phyloP scores from a whole-genome alignment of 2,329 filamentous ascomycete genomes.

The Tolypocladium inflatum region DNA sequence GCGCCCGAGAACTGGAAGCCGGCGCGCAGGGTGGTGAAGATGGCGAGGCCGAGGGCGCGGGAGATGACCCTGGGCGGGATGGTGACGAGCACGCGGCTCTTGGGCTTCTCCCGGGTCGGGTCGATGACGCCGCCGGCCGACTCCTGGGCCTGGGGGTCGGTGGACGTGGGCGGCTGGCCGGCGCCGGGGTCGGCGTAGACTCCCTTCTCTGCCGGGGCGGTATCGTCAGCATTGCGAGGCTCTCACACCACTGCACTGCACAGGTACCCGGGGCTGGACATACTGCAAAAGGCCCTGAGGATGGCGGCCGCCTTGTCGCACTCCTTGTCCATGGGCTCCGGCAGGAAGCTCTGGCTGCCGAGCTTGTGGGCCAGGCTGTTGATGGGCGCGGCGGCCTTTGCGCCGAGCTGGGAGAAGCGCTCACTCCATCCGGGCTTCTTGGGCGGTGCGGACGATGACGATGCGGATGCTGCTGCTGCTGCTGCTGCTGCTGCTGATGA shows the following conservation, averaged over 20 bases:
- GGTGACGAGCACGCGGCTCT: conserved; percentile 40
- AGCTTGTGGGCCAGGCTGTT: conserved; percentile 76
- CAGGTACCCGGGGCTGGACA: conserved; percentile 18
- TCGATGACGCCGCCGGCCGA: conserved; percentile 18
- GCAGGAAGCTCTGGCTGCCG: conserved; percentile 78
- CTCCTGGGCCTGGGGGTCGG: conserved; percentile 18
- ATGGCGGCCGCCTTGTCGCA: conserved; percentile 86
- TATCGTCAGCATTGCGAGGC: background rate
- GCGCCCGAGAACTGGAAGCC: conserved; percentile 58
- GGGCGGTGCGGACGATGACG: background rate
- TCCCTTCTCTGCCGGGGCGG: conserved; percentile 38
- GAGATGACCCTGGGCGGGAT: conserved; percentile 51
- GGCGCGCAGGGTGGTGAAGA: conserved; percentile 62
- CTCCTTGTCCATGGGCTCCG: conserved; percentile 77
- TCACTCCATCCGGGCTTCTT: conserved; percentile 17
- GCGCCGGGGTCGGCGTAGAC: conserved; percentile 33
- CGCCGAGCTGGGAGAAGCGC: conserved; percentile 19
- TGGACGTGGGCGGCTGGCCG: conserved; percentile 18
- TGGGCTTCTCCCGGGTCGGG: conserved; percentile 26
- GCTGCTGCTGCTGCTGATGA: conserved; percentile 3
- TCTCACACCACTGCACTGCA: too few species aligned
- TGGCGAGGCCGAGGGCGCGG: conserved; percentile 58
- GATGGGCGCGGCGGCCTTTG: conserved; percentile 57
- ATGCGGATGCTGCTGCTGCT: background rate
- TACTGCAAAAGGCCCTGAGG: conserved; percentile 76